A percentile compares a stretch with the other conserved stretches of the same genome.
Conservation (phyloP, 805 yeast species). For the Starmerella lactis-condensi region DNA sequence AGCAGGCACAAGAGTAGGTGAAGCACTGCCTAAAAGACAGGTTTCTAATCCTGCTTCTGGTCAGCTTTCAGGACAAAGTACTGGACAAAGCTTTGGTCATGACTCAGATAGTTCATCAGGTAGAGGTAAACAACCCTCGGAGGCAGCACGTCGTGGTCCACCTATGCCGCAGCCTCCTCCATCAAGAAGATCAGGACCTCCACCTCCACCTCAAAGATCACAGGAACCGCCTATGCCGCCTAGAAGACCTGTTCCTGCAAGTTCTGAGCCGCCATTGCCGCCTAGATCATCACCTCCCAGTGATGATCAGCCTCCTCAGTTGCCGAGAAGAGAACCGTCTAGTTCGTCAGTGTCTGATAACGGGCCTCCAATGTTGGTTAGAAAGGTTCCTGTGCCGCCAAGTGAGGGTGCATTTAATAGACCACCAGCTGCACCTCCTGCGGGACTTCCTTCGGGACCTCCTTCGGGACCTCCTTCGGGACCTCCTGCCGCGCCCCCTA, state of each 20-base stretch:
- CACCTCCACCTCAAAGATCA: slow-evolving; percentile 12
- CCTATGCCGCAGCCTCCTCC: slow-evolving; percentile 17
- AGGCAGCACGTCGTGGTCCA: slow-evolving; percentile 1
- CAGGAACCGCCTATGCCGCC: slow-evolving; percentile 13
- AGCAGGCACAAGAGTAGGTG: slow-evolving; percentile 11
- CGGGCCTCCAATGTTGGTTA: too few species aligned
- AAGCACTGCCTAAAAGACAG: slow-evolving; percentile 3
- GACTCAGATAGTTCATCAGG: too few species aligned
- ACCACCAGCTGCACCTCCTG: slow-evolving; percentile 3
- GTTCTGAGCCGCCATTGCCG: slow-evolving; percentile 1
- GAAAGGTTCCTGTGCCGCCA: neutral
- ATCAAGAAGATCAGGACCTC: slow-evolving; percentile 15
- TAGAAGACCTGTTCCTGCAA: slow-evolving; percentile 4
- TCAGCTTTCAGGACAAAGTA: too few species aligned
- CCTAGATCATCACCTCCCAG: slow-evolving; percentile 3
- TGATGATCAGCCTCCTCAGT: slow-evolving; percentile 7
- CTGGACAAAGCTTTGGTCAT: too few species aligned
- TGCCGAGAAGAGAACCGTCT: slow-evolving; percentile 10
- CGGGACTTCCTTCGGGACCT: slow-evolving; percentile 6
- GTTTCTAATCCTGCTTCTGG: too few species aligned
- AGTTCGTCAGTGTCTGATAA: slow-evolving; percentile 8
- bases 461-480: slow-evolving; percentile 15
- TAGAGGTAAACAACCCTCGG: too few species aligned
- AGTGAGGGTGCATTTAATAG: slow-evolving; percentile 7
- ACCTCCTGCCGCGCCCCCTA: slow-evolving; percentile 8